Base-by-base conservation (phyloP, 805 yeast species). In the Saturnispora quitensis region DNA sequence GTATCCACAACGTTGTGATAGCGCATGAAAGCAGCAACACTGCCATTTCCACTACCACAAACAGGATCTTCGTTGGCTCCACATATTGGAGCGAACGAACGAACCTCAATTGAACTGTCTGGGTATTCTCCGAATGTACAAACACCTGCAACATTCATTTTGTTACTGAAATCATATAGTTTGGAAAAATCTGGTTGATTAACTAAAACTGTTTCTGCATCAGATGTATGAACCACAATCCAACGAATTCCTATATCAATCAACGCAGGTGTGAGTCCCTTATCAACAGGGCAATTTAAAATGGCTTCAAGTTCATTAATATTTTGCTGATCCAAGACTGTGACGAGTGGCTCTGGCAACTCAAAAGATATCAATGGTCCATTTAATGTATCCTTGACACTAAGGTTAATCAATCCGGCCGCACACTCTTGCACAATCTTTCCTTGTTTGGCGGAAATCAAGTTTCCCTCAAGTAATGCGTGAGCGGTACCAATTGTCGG, bases 401-500 rank as follows among this genome's bases (percentile, higher is more conserved):
- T 24, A 5, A 51, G 38, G 28, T 43, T 28, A 12, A 51, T 35
- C 12, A 71, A 55, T 2, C 81, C 82, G 3, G 70, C 71, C 3
- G 56, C 62, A 58, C 81, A 77, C 53, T 77, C 73, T 59, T 76
- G 81, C 22, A 62, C 50, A 5, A 74, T 42, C 31, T 53, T 61
- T 2, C 67, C 66, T 10, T 59, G 56, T 22, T 43, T 47, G 5
- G 51, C 36, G 3, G 38, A 27, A 36, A 51, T 43, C 6, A 36
- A 6, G 8, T 48, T 48, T 2, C 27, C 65, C 53, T 76, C 75
- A 20, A 74, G 49, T 17, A 68, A 65, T 1, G 80, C 80, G 58
- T 62, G 66, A 45, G 75, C 71, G 1, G 80, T 65, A 4, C 84
- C 85, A 33, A 80, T 56, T 0, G 82, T 80, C 3, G 85, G 86